Evolutionary conservation across 2,329 filamentous ascomycete genomes (phyloP).

Genomic region (Claviceps spartinae): DNA sequence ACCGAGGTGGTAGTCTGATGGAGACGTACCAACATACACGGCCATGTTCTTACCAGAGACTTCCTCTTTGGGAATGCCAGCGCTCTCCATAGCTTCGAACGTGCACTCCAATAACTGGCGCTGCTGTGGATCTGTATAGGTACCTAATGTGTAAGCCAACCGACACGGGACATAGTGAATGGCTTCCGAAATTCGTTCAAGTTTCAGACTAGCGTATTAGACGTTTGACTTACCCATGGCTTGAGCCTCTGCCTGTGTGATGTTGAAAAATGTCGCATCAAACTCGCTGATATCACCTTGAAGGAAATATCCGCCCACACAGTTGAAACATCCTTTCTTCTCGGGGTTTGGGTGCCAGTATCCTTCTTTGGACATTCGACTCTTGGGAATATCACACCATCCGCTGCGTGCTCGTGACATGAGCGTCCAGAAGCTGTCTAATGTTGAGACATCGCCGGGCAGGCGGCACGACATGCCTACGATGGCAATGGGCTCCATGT

Average conservation of each 20-base stretch:
- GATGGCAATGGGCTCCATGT: conserved; percentile 26
- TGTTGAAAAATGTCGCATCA: conserved; percentile 38
- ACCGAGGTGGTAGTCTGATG: conserved; percentile 34
- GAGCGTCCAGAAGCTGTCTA: conserved; percentile 32
- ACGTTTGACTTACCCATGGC: conserved; percentile 24
- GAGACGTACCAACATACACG: conserved; percentile 34
- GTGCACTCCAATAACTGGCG: conserved; percentile 38
- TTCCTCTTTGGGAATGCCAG: conserved; percentile 32
- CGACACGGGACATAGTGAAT: too few species aligned
- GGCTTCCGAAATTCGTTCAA: background rate
- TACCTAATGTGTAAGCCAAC: background rate
- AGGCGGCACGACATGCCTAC: conserved; percentile 34
- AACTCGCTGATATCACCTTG: conserved; percentile 31
- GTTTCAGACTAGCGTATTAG: background rate
- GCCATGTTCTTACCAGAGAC: conserved; percentile 34
- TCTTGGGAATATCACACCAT: conserved; percentile 28
- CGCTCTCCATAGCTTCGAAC: conserved; percentile 40
- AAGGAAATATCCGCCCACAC: conserved; percentile 27
- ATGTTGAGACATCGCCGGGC: conserved; percentile 27
- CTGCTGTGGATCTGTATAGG: conserved; percentile 33
- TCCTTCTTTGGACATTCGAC: conserved; percentile 31
- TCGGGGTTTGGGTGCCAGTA: conserved; percentile 30
- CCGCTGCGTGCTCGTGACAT: conserved; percentile 26
- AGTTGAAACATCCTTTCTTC: conserved; percentile 26
- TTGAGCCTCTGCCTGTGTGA: conserved; percentile 35